phyloP scores from a whole-genome alignment of 192 early-diverging fungal species.

The Physocladia obscura region DNA sequence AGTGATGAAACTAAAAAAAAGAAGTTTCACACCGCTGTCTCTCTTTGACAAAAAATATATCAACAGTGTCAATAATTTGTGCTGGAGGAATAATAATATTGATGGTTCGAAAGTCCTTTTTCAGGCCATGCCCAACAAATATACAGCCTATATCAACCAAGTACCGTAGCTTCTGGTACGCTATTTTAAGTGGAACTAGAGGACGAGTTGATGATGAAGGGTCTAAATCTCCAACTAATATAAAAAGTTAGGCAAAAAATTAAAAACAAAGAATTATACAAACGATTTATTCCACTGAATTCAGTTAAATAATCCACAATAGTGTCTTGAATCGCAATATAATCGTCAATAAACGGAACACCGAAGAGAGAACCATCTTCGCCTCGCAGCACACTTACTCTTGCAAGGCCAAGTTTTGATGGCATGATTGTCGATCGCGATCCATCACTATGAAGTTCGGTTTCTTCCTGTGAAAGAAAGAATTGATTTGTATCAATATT shows the following conservation, averaged over 20 bases:
- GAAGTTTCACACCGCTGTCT: conserved; percentile 59
- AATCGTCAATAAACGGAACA: conserved; percentile 95
- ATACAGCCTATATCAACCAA: conserved; percentile 87
- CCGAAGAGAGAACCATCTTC: conserved; percentile 66
- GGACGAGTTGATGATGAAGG: conserved; percentile 67
- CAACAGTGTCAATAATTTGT: conserved; percentile 93
- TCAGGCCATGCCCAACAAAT: conserved; percentile 93
- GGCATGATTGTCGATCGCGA: conserved; percentile 81
- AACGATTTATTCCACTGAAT: conserved; percentile 90
- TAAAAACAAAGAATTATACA: background rate
- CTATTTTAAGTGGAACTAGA: conserved; percentile 85
- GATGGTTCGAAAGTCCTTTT: conserved; percentile 93
- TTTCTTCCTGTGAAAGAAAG: conserved; percentile 68
- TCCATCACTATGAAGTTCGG: conserved; percentile 90
- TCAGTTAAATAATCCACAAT: conserved; percentile 90
- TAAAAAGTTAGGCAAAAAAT: background rate
- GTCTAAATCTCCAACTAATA: conserved; percentile 78
- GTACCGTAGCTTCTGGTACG: conserved; percentile 86
- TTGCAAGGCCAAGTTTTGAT: conserved; percentile 76
- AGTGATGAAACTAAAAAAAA: background rate
- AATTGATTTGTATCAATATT: too few species aligned
- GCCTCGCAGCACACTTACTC: conserved; percentile 88
- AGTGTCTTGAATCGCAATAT: conserved; percentile 80
- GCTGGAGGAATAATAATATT: conserved; percentile 83
- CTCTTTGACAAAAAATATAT: conserved; percentile 81